A percentile compares a stretch with the other conserved stretches of the same genome.
Evolutionary conservation across 1,284 basidiomycete genomes (phyloP).

Genomic region (Stygiomarasmius scandens): DNA sequence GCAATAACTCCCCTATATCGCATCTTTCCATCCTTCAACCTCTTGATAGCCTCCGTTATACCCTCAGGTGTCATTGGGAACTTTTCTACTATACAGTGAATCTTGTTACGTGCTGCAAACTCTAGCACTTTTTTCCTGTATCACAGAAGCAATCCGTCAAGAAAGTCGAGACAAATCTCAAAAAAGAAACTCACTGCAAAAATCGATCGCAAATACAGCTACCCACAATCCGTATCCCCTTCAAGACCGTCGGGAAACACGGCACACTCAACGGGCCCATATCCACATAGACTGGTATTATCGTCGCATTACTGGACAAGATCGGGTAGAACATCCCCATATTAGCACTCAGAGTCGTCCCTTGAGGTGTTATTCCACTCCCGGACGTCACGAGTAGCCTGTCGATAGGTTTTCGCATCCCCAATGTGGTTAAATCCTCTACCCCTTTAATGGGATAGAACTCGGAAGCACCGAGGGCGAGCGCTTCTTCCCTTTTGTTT

Average conservation of each 20-base stretch:
- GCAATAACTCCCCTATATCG: conserved; percentile 12
- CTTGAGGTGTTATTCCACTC: background rate
- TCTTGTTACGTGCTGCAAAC: conserved; percentile 9
- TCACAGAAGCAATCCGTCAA: conserved; percentile 7
- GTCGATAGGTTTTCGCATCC: conserved; percentile 22
- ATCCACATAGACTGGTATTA: background rate
- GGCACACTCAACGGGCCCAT: background rate
- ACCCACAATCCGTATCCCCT: background rate
- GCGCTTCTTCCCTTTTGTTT: conserved; percentile 58
- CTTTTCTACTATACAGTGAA: conserved; percentile 2
- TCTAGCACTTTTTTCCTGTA: conserved; percentile 11
- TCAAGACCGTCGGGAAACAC: background rate
- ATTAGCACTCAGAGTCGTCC: conserved; percentile 12
- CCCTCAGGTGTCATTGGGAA: conserved; percentile 8
- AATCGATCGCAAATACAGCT: background rate
- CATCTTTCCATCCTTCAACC: conserved; percentile 9
- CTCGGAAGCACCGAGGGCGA: conserved; percentile 58
- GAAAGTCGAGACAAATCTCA: background rate
- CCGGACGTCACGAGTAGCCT: conserved; percentile 19
- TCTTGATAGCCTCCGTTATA: conserved; percentile 9
- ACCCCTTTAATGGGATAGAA: conserved; percentile 43
- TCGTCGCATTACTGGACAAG: background rate
- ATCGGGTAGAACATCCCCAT: conserved; percentile 15
- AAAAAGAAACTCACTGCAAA: background rate
- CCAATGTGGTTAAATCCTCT: conserved; percentile 30